phyloP scores from a whole-genome alignment of 1,139 yeast genomes.

The Nakaseomyces delphensis region DNA sequence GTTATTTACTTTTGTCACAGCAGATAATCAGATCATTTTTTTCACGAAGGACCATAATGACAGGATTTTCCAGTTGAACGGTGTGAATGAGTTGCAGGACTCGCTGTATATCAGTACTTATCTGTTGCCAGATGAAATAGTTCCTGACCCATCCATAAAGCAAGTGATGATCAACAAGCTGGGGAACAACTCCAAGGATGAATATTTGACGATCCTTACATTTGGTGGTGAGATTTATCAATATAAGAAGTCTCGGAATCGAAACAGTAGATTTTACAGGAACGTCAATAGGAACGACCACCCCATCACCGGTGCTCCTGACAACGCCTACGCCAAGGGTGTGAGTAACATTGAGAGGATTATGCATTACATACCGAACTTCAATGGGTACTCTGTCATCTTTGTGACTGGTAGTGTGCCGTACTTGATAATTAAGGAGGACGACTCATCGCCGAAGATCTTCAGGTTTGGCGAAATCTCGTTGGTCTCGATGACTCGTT shows the following conservation, averaged over 20 bases:
- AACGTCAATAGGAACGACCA: conserved; percentile 41
- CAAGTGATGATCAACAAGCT: conserved; percentile 58
- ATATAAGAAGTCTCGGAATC: conserved; percentile 50
- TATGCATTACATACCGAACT: conserved; percentile 49
- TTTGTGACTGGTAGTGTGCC: conserved; percentile 74
- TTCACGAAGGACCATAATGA: conserved; percentile 59
- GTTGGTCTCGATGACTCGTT: conserved; percentile 44
- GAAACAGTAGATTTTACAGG: conserved; percentile 37
- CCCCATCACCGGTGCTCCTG: conserved; percentile 64
- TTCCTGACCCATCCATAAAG: conserved; percentile 67
- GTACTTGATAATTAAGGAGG: conserved; percentile 54
- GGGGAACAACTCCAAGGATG: conserved; percentile 47
- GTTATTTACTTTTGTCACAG: conserved; percentile 61
- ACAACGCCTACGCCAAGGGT: conserved; percentile 60
- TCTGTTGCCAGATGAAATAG: conserved; percentile 47
- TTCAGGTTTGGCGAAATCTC: conserved; percentile 61
- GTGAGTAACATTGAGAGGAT: conserved; percentile 58
- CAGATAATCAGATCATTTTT: conserved; percentile 62
- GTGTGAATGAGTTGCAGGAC: conserved; percentile 51
- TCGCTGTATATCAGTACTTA: conserved; percentile 46
- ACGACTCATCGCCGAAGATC: conserved; percentile 56
- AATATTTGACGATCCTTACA: conserved; percentile 62
- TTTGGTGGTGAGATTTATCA: conserved; percentile 70
- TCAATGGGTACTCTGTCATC: conserved; percentile 52
- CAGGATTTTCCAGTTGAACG: conserved; percentile 55